Base-by-base conservation (phyloP, 2,329 filamentous ascomycete species). In the Ophiostoma angusticollis region DNA sequence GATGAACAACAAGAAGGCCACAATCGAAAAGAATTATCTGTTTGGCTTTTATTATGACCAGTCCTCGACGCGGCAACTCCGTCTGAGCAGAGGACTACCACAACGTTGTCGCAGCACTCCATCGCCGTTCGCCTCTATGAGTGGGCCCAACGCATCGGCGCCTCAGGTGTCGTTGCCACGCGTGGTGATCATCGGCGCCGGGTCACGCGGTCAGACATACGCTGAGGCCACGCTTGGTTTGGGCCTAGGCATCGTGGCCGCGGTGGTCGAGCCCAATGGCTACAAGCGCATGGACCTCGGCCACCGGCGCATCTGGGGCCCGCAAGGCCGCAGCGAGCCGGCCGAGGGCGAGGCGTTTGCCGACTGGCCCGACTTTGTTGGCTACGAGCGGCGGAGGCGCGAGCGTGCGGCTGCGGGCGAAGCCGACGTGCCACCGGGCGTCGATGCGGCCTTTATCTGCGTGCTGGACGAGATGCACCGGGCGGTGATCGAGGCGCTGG, bases 381-480 rank as follows among this genome's bases (percentile, higher is more conserved):
- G 60, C 13, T 91, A 80, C 60, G 86, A 94, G 59, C 56, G 58
- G 13, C 53, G 58, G 9, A 71, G 85, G 21, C 70, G 84, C 9
- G 59, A 63, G 25, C 31, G 28, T 11, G 65, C 59, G 35, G 54
- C 61, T 3, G 62, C 63, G 1, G 72, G 70, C 13, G 34, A 72
- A 38, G 41, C 47, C 4, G 54, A 51, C 3, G 65, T 68, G 3
- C 63, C 60, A 2, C 60, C 58, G 6, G 76, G 76, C 2, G 67
- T 82, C 3, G 77, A 81, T 44, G 79, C 68, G 6, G 70, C 60
- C 23, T 75, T 75, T 47, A 63, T 76, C 14, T 76, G 71, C 56
- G 85, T 93, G 2, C 68, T 89, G 9, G 91, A 98, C 57, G 83
- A 93, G 59, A 79, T 84, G 62, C 91, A 98, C 58, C 77, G 77